Percentiles rank a stretch among this genome's conserved stretches.
Conservation (phyloP, 306 rosid genomes). For the Inga leiocalycina region DNA sequence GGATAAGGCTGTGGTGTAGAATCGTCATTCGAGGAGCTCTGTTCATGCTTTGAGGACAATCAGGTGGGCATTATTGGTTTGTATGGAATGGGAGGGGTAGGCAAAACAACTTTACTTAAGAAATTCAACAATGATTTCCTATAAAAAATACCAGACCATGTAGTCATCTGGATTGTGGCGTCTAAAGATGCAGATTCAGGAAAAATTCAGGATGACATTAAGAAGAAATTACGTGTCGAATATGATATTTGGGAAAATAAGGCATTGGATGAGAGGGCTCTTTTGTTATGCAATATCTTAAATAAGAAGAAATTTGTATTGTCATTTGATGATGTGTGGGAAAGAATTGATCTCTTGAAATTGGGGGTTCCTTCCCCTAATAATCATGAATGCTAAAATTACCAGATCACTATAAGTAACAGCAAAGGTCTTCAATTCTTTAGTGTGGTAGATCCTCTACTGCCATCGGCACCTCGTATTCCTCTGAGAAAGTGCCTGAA, state of each 20-base stretch:
- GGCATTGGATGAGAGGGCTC: not conserved
- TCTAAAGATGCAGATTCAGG: not conserved
- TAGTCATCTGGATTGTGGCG: not conserved
- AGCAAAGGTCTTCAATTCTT: no score
- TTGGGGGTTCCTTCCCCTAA: not conserved
- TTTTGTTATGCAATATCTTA: not conserved
- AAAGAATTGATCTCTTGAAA: not conserved
- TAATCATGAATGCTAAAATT: no score
- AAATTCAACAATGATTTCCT: not conserved
- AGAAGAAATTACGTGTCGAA: not conserved
- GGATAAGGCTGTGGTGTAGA: not conserved
- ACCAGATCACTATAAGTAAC: no score
- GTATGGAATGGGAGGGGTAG: not conserved
- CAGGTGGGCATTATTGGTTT: not conserved
- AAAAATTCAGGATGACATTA: not conserved
- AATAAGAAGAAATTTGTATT: not conserved
- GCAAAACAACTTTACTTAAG: not conserved
- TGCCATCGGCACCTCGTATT: no score
- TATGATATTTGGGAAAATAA: not conserved
- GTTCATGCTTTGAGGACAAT: not conserved
- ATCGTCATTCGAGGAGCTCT: not conserved
- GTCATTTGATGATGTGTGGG: slow-evolving; percentile 4
- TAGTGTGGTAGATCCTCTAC: no score
- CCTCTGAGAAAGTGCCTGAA: no score
- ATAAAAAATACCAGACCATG: not conserved